Conservation (phyloP, 495 filamentous ascomycete species). For the Penicillium chermesinum region DNA sequence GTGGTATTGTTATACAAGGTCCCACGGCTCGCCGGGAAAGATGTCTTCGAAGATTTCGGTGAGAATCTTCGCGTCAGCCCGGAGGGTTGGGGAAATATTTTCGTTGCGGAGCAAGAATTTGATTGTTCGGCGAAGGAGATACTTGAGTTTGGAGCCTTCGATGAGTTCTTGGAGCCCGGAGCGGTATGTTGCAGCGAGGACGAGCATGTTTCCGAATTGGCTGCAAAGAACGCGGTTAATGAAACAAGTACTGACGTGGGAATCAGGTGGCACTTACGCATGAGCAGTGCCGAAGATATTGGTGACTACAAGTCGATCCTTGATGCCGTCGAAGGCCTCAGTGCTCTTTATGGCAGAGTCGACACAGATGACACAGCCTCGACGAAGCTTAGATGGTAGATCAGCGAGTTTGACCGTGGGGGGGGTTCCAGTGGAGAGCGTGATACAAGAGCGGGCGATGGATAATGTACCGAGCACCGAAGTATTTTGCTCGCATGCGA, state of each 20-base stretch:
- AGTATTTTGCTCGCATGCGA: slow-evolving; percentile 88
- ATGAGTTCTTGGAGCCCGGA: slow-evolving; percentile 51
- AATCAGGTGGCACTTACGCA: slow-evolving; percentile 73
- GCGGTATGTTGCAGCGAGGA: slow-evolving; percentile 74
- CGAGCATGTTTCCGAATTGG: slow-evolving; percentile 95
- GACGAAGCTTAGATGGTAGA: slow-evolving; percentile 37
- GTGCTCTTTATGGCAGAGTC: slow-evolving; percentile 79
- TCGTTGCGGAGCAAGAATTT: slow-evolving; percentile 57
- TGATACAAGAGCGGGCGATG: slow-evolving; percentile 74
- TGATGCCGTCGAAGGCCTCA: slow-evolving; percentile 69
- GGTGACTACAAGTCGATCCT: slow-evolving; percentile 72
- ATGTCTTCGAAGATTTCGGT: slow-evolving; percentile 53
- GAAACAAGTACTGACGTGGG: not conserved
- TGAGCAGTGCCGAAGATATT: slow-evolving; percentile 95
- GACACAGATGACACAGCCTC: slow-evolving; percentile 56
- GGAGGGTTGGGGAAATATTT: slow-evolving; percentile 62
- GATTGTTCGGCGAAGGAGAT: slow-evolving; percentile 59
- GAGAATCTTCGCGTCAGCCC: slow-evolving; percentile 63
- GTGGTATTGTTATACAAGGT: too few species aligned
- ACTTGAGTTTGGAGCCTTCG: slow-evolving; percentile 41
- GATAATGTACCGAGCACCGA: slow-evolving; percentile 85
- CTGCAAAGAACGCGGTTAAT: slow-evolving; percentile 35
- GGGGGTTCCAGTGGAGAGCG: slow-evolving; percentile 47
- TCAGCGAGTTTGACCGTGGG: slow-evolving; percentile 21
- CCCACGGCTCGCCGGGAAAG: slow-evolving; percentile 28